Percentiles rank a stretch among this genome's conserved stretches.
phyloP scores from a whole-genome alignment of 768 basidiomycete species.

The Amanita polypyramis region DNA sequence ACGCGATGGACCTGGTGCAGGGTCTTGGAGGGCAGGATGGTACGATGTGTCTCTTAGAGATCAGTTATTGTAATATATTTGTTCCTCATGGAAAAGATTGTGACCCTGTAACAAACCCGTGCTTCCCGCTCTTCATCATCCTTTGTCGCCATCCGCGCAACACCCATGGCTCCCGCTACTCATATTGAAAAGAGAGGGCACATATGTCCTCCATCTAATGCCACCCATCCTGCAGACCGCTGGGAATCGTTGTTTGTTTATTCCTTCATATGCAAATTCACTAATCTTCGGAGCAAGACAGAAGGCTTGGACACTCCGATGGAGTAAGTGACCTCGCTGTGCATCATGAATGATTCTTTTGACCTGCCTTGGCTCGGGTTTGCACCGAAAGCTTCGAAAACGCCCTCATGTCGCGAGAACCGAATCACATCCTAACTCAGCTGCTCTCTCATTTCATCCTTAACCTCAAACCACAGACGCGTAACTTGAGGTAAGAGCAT shows the following conservation, averaged over 20 bases:
- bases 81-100: conserved; percentile 30
- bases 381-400: conserved; percentile 55
- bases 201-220: conserved; percentile 48
- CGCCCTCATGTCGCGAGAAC: conserved; percentile 61
- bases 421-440: conserved; percentile 62
- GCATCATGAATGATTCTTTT: conserved; percentile 11
- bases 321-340: conserved; percentile 52
- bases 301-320: conserved; percentile 73
- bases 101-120: conserved; percentile 24
- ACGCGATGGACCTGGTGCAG: conserved; percentile 2
- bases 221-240: conserved; percentile 67
- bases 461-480: conserved; percentile 79
- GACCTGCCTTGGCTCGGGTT: conserved; percentile 23
- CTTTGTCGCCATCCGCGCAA: conserved; percentile 25
- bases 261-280: conserved; percentile 78
- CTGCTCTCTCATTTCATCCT: conserved; percentile 69
- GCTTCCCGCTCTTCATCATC: conserved; percentile 17
- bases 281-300: conserved; percentile 59
- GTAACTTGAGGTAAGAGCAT: conserved; percentile 73
- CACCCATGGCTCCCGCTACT: conserved; percentile 23
- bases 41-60: background rate
- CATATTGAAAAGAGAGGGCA: conserved; percentile 30
- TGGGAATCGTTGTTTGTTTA: conserved; percentile 87
- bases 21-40: conserved; percentile 1
- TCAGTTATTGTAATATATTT: conserved; percentile 42